Evolutionary conservation across 2,329 filamentous ascomycete genomes (phyloP), one percentile per base, ranked within the genome.

Genomic region (Botrytis cinerea): DNA sequence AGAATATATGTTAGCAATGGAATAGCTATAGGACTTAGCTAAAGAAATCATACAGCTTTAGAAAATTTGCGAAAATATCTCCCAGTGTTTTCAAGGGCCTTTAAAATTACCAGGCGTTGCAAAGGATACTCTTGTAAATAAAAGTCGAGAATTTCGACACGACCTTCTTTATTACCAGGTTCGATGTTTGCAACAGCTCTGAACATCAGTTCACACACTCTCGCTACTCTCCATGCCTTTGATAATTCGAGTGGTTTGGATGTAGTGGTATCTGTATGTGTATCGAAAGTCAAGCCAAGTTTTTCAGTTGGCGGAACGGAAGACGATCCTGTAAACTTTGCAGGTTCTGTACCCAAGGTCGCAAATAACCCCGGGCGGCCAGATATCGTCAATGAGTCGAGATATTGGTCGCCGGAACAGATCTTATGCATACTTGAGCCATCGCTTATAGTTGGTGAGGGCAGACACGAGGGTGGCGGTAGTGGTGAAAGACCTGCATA

Each of bases 21-120:
- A 3, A 1, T 4, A 25, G 2, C 18, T 7, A 4, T 57, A 25
- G 9, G 2, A 28, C 6, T 28, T 18, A 9, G 4, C 7, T 10
- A 18, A 18, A 57, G 1, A 12, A 16, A 20, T 40, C 64, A 38
- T 67, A 67, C 64, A 38, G 12, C 16, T 7, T 67, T 54, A n/a
- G 7, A 28, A 4, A n/a, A 54, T 14, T 20, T 48, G 22, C 12
- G 14, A 54, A 22, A 54, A 7, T n/a, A 35, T 9, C 4, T 28
- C n/a, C 4, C 14, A 2, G n/a, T 8, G 0, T 40, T 25, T 40
- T 38, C 16, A 6, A 54, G 8, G 20, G 32, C 64, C 8, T 28
- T 40, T 9, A 40, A 40, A 20, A 67, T 54, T 25, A 2, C 14
- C 46, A 20, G 2, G n/a, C 64, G 46, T 40, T 54, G 35, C 18